phyloP scores from a whole-genome alignment of 225 moss, liverwort and hornwort genomes.

The Lunularia cruciata region DNA sequence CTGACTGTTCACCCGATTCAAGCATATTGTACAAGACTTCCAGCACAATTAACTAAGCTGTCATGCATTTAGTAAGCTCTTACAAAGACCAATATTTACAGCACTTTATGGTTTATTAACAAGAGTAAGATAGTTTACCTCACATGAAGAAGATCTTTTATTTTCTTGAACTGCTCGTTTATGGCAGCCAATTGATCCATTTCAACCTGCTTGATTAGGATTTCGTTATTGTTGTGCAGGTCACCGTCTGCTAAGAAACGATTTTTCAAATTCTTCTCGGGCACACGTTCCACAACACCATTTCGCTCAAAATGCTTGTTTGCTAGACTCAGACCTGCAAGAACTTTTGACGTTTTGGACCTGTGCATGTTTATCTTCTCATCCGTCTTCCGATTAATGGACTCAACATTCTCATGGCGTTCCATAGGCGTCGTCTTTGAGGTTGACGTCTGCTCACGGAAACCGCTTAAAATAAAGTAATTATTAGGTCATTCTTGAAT shows the following conservation, averaged over 20 bases:
- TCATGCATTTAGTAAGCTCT: too few species aligned
- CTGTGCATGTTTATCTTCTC: too few species aligned
- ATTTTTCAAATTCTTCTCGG: too few species aligned
- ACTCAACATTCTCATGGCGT: too few species aligned
- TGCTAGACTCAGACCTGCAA: background rate
- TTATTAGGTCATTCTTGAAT: background rate
- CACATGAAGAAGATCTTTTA: constrained; percentile 29
- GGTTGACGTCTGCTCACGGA: too few species aligned
- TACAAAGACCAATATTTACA: too few species aligned
- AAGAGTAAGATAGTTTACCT: constrained; percentile 12
- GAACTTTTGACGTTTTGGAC: background rate
- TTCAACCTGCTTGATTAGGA: background rate
- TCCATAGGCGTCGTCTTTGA: too few species aligned
- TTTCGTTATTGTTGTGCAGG: background rate
- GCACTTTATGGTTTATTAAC: background rate
- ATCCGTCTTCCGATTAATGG: too few species aligned
- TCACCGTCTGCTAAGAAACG: background rate
- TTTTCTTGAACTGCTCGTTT: background rate
- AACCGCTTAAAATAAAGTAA: too few species aligned
- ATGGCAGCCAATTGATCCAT: too few species aligned
- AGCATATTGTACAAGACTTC: background rate
- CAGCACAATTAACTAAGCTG: too few species aligned
- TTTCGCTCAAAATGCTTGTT: too few species aligned
- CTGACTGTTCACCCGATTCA: background rate
- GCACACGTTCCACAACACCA: background rate